A percentile compares a stretch with the other conserved stretches of the same genome.
These are phyloP conservation scores for Colletotrichum siamense DNA, from an alignment of 2,329 filamentous ascomycete species.

Conservation along the genomic window DNA sequence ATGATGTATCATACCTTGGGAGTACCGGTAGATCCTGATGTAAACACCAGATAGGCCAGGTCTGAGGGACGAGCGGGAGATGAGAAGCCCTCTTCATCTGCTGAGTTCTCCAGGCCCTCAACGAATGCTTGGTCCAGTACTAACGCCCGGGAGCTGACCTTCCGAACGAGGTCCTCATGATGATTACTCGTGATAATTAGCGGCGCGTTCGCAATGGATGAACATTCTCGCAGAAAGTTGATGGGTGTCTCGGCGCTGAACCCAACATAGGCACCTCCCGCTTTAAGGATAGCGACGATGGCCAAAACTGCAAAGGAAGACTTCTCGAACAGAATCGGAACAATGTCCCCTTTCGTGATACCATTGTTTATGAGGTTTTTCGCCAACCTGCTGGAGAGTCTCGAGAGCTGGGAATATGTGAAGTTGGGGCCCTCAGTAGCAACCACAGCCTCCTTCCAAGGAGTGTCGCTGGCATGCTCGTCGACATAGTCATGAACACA, in stretches of 20 bases:
- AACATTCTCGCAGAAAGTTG: background rate
- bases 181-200: background rate
- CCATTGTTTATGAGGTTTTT: conserved; percentile 54
- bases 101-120: conserved; percentile 21
- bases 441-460: background rate
- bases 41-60: conserved; percentile 37
- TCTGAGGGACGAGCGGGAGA: conserved; percentile 6
- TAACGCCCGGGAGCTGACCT: background rate
- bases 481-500: conserved; percentile 1
- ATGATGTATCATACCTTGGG: conserved; percentile 39
- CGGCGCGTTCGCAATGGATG: background rate
- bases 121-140: conserved; percentile 38
- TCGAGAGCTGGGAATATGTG: conserved; percentile 44
- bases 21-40: conserved; percentile 49
- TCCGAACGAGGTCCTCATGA: background rate
- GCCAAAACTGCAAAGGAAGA: conserved; percentile 70
- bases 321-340: conserved; percentile 74
- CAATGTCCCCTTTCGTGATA: conserved; percentile 56
- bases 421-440: conserved; percentile 27
- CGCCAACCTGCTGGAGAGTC: conserved; percentile 40
- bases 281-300: conserved; percentile 73
- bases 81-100: background rate
- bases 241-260: background rate
- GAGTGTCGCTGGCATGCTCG: background rate
- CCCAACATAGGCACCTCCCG: conserved; percentile 44